phyloP scores from a whole-genome alignment of 2,329 filamentous ascomycete species.

The Diaporthe amygdali region DNA sequence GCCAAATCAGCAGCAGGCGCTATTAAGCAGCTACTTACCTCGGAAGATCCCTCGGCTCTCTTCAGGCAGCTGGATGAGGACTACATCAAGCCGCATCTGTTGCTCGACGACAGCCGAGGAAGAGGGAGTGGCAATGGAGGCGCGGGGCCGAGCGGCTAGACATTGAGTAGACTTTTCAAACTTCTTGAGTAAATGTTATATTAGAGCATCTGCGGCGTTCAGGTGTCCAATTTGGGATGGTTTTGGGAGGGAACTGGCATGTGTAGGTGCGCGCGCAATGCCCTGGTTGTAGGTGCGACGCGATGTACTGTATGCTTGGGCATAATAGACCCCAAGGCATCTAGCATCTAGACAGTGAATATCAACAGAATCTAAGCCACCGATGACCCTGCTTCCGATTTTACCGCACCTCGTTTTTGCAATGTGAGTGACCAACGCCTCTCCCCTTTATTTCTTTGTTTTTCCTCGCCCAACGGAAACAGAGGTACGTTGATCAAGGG shows the following conservation, averaged over 20 bases:
- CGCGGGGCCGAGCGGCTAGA: slow-evolving; percentile 12
- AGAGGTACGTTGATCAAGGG: slow-evolving; percentile 19
- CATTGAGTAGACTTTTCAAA: background rate
- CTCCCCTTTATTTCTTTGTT: too few relatives aligned
- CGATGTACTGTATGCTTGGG: slow-evolving; percentile 13
- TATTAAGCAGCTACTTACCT: slow-evolving; percentile 79
- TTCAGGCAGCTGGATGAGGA: slow-evolving; percentile 95
- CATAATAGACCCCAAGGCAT: slow-evolving; percentile 2
- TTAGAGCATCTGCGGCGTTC: slow-evolving; percentile 20
- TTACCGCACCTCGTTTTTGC: background rate
- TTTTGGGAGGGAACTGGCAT: background rate
- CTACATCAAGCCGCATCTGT: slow-evolving; percentile 89
- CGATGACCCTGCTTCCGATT: background rate
- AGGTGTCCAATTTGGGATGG: background rate
- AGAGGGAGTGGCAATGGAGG: slow-evolving; percentile 35
- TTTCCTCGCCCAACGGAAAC: background rate
- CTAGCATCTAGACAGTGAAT: slow-evolving; percentile 15
- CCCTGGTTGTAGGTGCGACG: background rate
- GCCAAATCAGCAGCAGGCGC: slow-evolving; percentile 54
- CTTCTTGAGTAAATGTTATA: slow-evolving; percentile 2
- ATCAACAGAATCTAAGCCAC: background rate
- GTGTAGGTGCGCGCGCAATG: background rate
- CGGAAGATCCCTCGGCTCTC: slow-evolving; percentile 87
- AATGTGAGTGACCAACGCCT: background rate
- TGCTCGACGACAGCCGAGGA: slow-evolving; percentile 72